phyloP scores from a whole-genome alignment of 2,329 filamentous ascomycete genomes.

The Colletotrichum musae region DNA sequence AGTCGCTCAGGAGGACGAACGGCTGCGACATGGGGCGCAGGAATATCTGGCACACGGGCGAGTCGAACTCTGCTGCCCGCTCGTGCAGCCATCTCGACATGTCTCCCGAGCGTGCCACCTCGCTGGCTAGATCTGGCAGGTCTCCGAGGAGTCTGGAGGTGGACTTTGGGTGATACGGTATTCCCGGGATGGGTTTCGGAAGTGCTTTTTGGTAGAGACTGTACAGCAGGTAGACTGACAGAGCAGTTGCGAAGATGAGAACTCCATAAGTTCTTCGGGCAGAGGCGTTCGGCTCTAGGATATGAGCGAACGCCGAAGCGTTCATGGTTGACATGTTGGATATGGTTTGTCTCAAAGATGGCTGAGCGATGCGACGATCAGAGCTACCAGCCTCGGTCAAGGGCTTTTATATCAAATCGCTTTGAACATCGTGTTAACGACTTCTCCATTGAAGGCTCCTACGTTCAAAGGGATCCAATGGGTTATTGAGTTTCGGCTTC shows the following conservation, averaged over 20 bases:
- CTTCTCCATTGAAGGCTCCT: neutral
- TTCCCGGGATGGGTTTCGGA: slow-evolving; percentile 32
- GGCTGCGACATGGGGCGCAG: slow-evolving; percentile 50
- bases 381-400: neutral
- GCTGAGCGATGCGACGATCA: neutral
- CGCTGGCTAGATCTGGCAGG: slow-evolving; percentile 5
- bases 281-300: neutral
- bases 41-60: slow-evolving; percentile 53
- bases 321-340: slow-evolving; percentile 11
- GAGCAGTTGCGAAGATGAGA: rapidly evolving
- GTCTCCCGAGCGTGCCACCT: neutral
- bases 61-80: slow-evolving; percentile 44
- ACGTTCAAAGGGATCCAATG: neutral
- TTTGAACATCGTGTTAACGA: neutral
- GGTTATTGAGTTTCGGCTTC: neutral
- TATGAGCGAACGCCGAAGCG: neutral
- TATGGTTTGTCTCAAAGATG: neutral
- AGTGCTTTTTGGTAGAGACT: slow-evolving; percentile 40
- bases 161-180: slow-evolving; percentile 21
- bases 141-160: slow-evolving; percentile 17
- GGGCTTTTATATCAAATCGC: neutral
- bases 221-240: slow-evolving; percentile 1
- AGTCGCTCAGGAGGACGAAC: slow-evolving; percentile 50
- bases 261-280: neutral
- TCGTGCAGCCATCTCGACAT: slow-evolving; percentile 44